Conservation (phyloP, 768 basidiomycete species). For the Rhodotorula taiwanensis region DNA sequence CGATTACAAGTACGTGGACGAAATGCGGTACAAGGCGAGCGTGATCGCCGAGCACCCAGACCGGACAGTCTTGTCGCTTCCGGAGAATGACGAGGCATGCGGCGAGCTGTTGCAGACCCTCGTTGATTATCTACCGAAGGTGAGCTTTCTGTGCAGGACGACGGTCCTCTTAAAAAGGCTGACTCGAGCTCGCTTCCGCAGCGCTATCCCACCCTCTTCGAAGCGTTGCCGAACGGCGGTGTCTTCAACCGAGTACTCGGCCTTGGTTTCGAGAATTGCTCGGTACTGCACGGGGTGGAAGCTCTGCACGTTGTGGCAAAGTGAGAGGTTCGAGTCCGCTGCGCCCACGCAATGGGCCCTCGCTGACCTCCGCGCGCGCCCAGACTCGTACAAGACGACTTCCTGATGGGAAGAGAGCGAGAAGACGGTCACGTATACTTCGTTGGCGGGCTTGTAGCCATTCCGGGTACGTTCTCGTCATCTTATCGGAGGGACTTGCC, state of each 20-base stretch:
- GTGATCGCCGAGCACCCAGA: conserved; percentile 46
- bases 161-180: too few species aligned
- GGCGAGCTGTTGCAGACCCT: conserved; percentile 55
- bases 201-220: conserved; percentile 56
- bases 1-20: conserved; percentile 42
- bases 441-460: conserved; percentile 45
- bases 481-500: too few species aligned
- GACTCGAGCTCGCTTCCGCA: neutral
- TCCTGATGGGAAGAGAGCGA: conserved; percentile 46
- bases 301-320: conserved; percentile 42
- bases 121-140: conserved; percentile 53
- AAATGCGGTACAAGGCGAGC: conserved; percentile 40
- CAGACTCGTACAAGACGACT: conserved; percentile 46
- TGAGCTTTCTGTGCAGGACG: neutral
- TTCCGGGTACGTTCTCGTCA: conserved; percentile 39
- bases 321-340: too few species aligned
- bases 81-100: conserved; percentile 53
- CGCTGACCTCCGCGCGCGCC: neutral
- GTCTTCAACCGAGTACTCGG: conserved; percentile 44
- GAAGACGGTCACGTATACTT: conserved; percentile 47
- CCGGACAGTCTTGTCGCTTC: conserved; percentile 50
- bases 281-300: conserved; percentile 36
- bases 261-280: conserved; percentile 34
- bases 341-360: neutral
- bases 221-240: conserved; percentile 32